These are phyloP conservation scores for Brettanomyces bruxellensis DNA, from an alignment of 805 yeast genomes.

Conservation along the genomic window DNA sequence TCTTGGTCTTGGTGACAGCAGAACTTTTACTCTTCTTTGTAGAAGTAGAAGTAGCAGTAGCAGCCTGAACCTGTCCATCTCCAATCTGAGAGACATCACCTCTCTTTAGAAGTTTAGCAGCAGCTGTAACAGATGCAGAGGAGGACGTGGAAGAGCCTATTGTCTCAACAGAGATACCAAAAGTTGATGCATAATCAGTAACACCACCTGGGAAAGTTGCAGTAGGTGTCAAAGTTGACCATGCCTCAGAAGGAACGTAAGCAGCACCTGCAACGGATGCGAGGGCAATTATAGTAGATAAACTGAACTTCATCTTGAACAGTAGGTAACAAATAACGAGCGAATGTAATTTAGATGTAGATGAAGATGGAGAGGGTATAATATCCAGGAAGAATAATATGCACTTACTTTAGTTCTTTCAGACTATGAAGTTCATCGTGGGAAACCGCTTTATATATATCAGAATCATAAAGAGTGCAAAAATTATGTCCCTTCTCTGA, in stretches of 20 bases:
- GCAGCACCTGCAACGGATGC: slow-evolving; percentile 49
- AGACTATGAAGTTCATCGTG: too few relatives aligned
- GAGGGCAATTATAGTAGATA: slow-evolving; percentile 28
- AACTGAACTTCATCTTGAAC: slow-evolving; percentile 6
- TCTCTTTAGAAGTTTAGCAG: slow-evolving; percentile 19
- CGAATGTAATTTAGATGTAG: neutral
- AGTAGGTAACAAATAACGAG: neutral
- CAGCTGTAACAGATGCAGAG: slow-evolving; percentile 11
- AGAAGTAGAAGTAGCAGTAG: slow-evolving; percentile 28
- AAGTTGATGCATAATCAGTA: slow-evolving; percentile 46
- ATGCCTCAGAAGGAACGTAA: slow-evolving; percentile 55
- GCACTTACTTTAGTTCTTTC: neutral
- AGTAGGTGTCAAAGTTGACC: slow-evolving; percentile 64
- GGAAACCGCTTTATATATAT: too few relatives aligned
- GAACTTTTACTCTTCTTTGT: slow-evolving; percentile 15
- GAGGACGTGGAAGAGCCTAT: slow-evolving; percentile 45
- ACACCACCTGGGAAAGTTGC: slow-evolving; percentile 38
- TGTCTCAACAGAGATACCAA: slow-evolving; percentile 65
- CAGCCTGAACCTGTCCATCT: slow-evolving; percentile 24
- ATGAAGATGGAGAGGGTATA: neutral
- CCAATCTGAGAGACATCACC: slow-evolving; percentile 6
- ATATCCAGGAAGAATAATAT: neutral
- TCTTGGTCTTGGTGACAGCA: slow-evolving; percentile 19
- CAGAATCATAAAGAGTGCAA: too few relatives aligned
- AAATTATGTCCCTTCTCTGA: too few relatives aligned